Base-by-base conservation (phyloP, 2,329 filamentous ascomycete genomes). In the Trichoderma asperellum region DNA sequence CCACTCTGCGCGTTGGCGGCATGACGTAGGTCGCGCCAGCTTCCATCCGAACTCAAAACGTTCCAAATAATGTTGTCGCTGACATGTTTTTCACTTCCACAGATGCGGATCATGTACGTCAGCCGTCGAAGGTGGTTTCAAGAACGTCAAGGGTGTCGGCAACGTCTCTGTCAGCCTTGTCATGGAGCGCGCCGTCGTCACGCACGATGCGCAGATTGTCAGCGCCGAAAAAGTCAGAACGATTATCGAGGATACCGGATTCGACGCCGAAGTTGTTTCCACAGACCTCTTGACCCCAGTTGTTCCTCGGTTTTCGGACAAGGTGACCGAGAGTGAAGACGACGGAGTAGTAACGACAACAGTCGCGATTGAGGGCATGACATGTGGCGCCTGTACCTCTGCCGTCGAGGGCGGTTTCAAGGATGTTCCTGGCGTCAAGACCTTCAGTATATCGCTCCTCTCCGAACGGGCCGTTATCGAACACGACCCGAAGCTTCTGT, bases 91-190 rank as follows among this genome's bases (percentile, higher is more conserved):
- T 53, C 35, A 47, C 86, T 84, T 32, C 86, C 84, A 87, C 85
- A 89, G 87, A 73, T 99, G 96, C 82, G 94, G 95, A 77, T 91
- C 95, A 74, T 99, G 96, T 79, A 97, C 95, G 34, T 96, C 94
- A 56, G 91, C 96, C n/a, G 91, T 99, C 74, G 95, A 98, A 85
- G 88, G 91, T 70, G 96, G 92, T 73, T 97, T 99, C 82, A 91
- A 93, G 76, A 88, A 87, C 73, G 87, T 97, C 5, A 85, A 91
- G 49, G 95, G 96, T 67, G 89, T 96, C 11, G 92, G 91, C 72
- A 93, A 87, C 74, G 93, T 98, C 70, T 96, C 94, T 11, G 92
- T 99, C 75, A 97, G 93, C 78, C 83, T 99, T 75, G 92, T 97
- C 68, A 97, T 97, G 89, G 94, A 97, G 80, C 89, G 95, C 70